phyloP scores from a whole-genome alignment of 1,284 basidiomycete genomes.

The Apiotrichum mycotoxinovorans region DNA sequence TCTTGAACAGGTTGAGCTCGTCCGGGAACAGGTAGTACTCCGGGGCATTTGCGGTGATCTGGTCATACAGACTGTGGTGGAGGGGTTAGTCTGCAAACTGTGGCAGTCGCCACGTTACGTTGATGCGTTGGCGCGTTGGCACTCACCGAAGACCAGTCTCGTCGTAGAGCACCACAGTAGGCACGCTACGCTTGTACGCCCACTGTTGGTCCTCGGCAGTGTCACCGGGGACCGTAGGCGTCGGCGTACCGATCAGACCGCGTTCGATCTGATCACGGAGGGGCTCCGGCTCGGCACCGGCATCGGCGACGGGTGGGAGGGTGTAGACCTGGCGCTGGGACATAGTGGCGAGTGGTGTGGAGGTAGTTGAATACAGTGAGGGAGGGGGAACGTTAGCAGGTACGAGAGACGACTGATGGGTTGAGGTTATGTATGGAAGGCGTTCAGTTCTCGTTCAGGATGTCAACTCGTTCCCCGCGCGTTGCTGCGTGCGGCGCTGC shows the following conservation, averaged over 20 bases:
- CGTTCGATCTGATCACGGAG: constrained; percentile 38
- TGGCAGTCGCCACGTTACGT: background rate
- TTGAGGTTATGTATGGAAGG: too few relatives aligned
- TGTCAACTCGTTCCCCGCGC: too few relatives aligned
- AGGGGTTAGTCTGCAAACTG: too few relatives aligned
- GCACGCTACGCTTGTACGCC: constrained; percentile 61
- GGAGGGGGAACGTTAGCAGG: background rate
- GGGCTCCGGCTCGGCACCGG: constrained; percentile 12
- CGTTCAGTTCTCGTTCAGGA: too few relatives aligned
- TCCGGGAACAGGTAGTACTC: constrained; percentile 84
- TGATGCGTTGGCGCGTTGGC: background rate
- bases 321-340: constrained; percentile 15
- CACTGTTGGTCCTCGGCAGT: constrained; percentile 38
- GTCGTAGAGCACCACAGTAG: constrained; percentile 83
- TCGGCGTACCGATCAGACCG: constrained; percentile 27
- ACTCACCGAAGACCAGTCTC: constrained; percentile 65
- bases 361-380: background rate
- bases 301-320: constrained; percentile 10
- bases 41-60: constrained; percentile 71
- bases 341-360: constrained; percentile 4
- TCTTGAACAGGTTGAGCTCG: constrained; percentile 54
- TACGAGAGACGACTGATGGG: background rate
- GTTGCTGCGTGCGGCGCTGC: too few relatives aligned
- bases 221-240: constrained; percentile 35
- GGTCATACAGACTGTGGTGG: constrained; percentile 50